Evolutionary conservation across 495 filamentous ascomycete genomes (phyloP).

Genomic region (Annulohypoxylon bovei): DNA sequence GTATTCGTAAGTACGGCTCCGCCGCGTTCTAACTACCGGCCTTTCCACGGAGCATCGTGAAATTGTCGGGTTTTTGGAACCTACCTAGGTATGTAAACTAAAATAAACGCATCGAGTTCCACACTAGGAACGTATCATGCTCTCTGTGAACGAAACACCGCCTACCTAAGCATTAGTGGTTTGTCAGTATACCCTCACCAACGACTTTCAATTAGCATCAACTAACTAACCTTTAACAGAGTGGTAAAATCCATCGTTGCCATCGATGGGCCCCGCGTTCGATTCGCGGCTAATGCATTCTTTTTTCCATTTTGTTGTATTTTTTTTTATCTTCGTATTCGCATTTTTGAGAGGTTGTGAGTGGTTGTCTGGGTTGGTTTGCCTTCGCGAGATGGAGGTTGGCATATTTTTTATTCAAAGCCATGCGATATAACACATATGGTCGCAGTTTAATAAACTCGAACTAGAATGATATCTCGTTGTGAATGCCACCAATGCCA

Average conservation of each 20-base stretch:
- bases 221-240: conserved; percentile 45
- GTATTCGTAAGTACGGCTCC: no score
- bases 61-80: not conserved
- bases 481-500: no score
- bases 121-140: no score
- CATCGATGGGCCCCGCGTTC: conserved; percentile 64
- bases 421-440: no score
- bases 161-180: conserved; percentile 23
- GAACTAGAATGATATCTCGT: no score
- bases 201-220: not conserved
- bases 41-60: not conserved
- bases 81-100: not conserved
- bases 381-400: no score
- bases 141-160: no score
- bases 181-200: conserved; percentile 48
- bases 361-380: no score
- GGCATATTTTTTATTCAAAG: no score
- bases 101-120: not conserved
- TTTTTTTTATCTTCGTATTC: no score
- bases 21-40: not conserved
- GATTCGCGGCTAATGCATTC: conserved; percentile 60
- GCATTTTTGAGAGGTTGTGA: no score
- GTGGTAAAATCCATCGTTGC: conserved; percentile 66
- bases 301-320: not conserved
- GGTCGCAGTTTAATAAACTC: no score